Evolutionary conservation across 345 rosid species (phyloP), one percentile per base, ranked within the genome.

Genomic region (Conringia planisiliqua): DNA sequence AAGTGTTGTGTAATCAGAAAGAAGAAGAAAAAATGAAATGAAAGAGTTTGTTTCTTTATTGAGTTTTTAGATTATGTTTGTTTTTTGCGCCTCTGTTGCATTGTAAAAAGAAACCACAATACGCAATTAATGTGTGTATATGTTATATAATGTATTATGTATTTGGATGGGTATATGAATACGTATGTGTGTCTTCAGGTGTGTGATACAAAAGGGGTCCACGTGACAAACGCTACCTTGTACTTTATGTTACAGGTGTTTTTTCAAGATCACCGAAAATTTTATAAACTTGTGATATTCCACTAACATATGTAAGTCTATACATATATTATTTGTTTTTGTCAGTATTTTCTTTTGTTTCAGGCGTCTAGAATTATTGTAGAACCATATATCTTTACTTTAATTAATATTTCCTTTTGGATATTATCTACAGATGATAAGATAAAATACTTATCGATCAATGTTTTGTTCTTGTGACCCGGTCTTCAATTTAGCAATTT

Each of bases 221-320:
- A 47, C 78, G 78, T 66, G 54, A 58, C 52, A 20, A 18, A 32
- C 1, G 66, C 63, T 42, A n/a, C 70, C 8, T 73, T 73, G 64
- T 73, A 42, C 42, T 50, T 50, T 39, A 62, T 50, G 61, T n/a
- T 60, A 62, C 55, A 62, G 4, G 38, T 73, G 27, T 54, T 24
- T 20, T 10, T 10, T 22, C 12, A 4, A 2, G 27, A 68, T 26
- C 22, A 48, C 54, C 26, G 11, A 48, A 47, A 42, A 0, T 5
- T 1, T 4, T n/a, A n/a, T 13, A n/a, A 16, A 17, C 22, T 46
- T 16, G 18, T 46, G 51, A 46, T 7, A 7, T 6, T 46, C 22
- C 20, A n/a, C 9, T 16, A n/a, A 44, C 22, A 44, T 43, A 43
- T 14, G 48, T 14, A 44, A 18, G 2, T 4, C 52, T 22, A 14